These are phyloP conservation scores for Aspergillus pseudoterreus DNA, from an alignment of 2,329 filamentous ascomycete species.

Conservation along the genomic window DNA sequence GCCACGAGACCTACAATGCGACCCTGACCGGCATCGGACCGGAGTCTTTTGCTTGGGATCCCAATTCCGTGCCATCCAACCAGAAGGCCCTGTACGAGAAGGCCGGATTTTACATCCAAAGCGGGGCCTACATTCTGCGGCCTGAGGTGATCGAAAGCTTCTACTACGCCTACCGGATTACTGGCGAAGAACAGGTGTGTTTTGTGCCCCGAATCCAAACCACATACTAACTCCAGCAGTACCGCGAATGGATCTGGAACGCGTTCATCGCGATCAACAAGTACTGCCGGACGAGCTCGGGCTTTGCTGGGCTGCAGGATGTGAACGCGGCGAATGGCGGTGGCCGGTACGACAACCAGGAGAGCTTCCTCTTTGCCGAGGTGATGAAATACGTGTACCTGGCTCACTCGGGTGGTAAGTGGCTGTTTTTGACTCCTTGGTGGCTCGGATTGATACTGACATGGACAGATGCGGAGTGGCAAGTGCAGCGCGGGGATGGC, in stretches of 20 bases:
- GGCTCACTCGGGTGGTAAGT: conserved; percentile 52
- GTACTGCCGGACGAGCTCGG: conserved; percentile 61
- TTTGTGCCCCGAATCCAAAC: not conserved
- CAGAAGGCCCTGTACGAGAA: conserved; percentile 59
- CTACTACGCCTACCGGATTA: conserved; percentile 83
- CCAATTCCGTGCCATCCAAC: conserved; percentile 45
- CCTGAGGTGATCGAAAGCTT: conserved; percentile 80
- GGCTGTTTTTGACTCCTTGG: not conserved
- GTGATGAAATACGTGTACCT: conserved; percentile 81
- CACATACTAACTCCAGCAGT: conserved; percentile 39
- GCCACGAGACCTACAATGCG: conserved; percentile 67
- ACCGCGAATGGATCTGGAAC: conserved; percentile 81
- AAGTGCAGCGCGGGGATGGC: conserved; percentile 47
- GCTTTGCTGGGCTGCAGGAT: conserved; percentile 63
- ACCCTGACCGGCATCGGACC: conserved; percentile 74
- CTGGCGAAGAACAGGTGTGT: conserved; percentile 58
- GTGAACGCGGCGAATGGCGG: conserved; percentile 65
- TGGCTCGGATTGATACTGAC: not conserved
- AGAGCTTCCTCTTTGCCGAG: conserved; percentile 86
- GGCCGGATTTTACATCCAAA: conserved; percentile 69
- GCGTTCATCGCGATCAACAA: conserved; percentile 67
- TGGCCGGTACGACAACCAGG: conserved; percentile 65
- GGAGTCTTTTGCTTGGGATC: conserved; percentile 64
- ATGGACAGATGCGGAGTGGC: conserved; percentile 55
- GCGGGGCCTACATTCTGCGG: conserved; percentile 62